These are phyloP conservation scores for Sporopachydermia cereana DNA, from an alignment of 1,139 yeast species.

Conservation along the genomic window DNA sequence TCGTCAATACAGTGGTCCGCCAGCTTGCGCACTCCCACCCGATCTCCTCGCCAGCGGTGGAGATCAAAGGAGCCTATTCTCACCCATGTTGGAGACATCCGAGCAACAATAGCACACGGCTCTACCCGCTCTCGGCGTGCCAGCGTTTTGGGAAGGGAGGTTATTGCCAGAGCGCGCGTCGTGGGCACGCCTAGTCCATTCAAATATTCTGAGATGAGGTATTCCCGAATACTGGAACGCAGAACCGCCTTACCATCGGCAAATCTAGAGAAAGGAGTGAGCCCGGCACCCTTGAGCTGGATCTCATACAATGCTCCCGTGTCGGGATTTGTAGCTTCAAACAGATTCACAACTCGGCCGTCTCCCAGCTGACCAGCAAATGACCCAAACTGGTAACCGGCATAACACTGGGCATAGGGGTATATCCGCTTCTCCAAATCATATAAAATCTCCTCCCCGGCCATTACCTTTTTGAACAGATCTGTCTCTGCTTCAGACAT, in stretches of 20 bases:
- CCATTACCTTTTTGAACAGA: constrained; percentile 43
- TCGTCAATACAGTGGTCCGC: constrained; percentile 66
- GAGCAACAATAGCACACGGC: constrained; percentile 71
- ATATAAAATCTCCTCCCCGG: constrained; percentile 42
- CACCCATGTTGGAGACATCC: constrained; percentile 83
- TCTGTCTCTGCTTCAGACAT: constrained; percentile 27
- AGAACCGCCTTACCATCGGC: constrained; percentile 96
- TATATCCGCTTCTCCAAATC: constrained; percentile 34
- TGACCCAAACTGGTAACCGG: constrained; percentile 93
- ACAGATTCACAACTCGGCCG: constrained; percentile 77
- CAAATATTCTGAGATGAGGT: constrained; percentile 71
- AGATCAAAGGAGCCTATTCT: constrained; percentile 86
- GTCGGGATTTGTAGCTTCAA: constrained; percentile 42
- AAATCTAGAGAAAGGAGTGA: constrained; percentile 84
- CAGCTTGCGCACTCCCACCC: constrained; percentile 46
- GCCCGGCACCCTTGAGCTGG: constrained; percentile 86
- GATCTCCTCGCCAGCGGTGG: constrained; percentile 62
- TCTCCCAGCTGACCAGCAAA: constrained; percentile 98
- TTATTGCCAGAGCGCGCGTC: constrained; percentile 69
- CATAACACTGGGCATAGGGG: constrained; percentile 87
- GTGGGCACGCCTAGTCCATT: constrained; percentile 78
- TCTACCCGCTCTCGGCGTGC: constrained; percentile 65
- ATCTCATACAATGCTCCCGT: constrained; percentile 40
- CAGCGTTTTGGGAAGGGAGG: constrained; percentile 57
- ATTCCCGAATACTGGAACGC: constrained; percentile 80